phyloP scores from a whole-genome alignment of 371 early-diverging fungal genomes.

The Syncephalastrum monosporum region DNA sequence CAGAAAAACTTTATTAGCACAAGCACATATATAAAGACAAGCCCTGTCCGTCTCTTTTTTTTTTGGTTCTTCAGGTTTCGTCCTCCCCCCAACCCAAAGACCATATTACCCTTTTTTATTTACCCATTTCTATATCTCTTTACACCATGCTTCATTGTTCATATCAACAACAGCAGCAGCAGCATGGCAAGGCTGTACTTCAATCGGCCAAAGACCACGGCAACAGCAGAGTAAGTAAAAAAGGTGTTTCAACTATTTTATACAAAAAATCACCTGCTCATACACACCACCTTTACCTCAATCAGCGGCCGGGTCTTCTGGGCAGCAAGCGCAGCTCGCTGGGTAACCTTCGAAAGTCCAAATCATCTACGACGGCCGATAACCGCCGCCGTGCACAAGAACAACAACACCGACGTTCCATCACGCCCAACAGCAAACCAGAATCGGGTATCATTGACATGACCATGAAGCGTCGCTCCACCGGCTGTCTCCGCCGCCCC shows the following conservation, averaged over 20 bases:
- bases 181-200: constrained; percentile 5
- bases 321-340: constrained; percentile 35
- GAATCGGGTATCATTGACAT: constrained; percentile 11
- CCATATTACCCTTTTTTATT: too few species aligned
- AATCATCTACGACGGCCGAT: constrained; percentile 40
- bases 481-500: constrained; percentile 32
- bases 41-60: too few species aligned
- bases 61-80: too few species aligned
- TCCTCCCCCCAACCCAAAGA: too few species aligned
- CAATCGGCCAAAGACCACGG: constrained; percentile 5
- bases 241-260: too few species aligned
- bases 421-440: too few species aligned
- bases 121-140: too few species aligned
- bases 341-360: constrained; percentile 34
- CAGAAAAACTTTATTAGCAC: too few species aligned
- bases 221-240: constrained; percentile 5
- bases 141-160: too few species aligned
- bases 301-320: constrained; percentile 16
- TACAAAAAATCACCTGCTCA: neutral
- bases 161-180: too few species aligned
- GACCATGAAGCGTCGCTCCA: constrained; percentile 43
- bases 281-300: too few species aligned
- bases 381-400: constrained; percentile 9
- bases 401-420: constrained; percentile 7
- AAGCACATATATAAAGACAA: too few species aligned